phyloP scores from a whole-genome alignment of 2,329 filamentous ascomycete species.

The Myriangium duriaei region DNA sequence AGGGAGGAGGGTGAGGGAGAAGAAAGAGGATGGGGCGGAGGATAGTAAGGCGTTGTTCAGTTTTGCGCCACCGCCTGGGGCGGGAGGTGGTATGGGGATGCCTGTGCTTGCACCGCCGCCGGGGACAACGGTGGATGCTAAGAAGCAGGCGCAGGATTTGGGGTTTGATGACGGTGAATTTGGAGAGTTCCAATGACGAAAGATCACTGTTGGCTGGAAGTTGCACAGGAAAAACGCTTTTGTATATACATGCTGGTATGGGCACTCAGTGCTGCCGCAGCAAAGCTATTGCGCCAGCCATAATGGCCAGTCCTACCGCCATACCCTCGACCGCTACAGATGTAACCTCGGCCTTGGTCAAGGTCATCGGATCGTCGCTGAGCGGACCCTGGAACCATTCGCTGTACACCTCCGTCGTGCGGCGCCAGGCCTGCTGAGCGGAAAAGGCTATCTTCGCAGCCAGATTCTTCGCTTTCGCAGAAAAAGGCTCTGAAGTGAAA shows the following conservation, averaged over 20 bases:
- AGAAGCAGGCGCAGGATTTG: conserved; percentile 42
- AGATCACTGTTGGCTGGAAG: too few species aligned
- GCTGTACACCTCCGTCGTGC: conserved; percentile 6
- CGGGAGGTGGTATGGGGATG: conserved; percentile 24
- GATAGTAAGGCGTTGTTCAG: conserved; percentile 49
- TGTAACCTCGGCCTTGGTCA: conserved; percentile 35
- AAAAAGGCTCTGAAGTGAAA: background rate
- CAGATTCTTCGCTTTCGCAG: conserved; percentile 1
- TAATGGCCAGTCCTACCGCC: conserved; percentile 27
- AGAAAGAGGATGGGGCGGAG: conserved; percentile 27
- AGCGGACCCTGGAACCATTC: conserved; percentile 22
- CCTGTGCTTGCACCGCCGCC: conserved; percentile 47
- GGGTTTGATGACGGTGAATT: conserved; percentile 83
- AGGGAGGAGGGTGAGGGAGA: conserved; percentile 31
- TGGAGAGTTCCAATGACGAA: conserved; percentile 61
- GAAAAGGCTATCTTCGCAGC: conserved; percentile 8
- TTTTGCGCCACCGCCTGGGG: conserved; percentile 62
- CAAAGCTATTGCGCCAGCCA: conserved; percentile 24
- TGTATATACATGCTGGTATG: background rate
- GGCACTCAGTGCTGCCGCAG: conserved; percentile 19
- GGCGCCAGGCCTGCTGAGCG: background rate
- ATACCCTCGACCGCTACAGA: conserved; percentile 33
- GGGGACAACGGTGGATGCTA: conserved; percentile 41
- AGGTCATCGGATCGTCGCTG: conserved; percentile 28
- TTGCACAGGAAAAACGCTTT: conserved; percentile 1